Percentiles rank a stretch among this genome's conserved stretches.
Conservation (phyloP, 331 rosid species). For the Spiraea crenata region DNA sequence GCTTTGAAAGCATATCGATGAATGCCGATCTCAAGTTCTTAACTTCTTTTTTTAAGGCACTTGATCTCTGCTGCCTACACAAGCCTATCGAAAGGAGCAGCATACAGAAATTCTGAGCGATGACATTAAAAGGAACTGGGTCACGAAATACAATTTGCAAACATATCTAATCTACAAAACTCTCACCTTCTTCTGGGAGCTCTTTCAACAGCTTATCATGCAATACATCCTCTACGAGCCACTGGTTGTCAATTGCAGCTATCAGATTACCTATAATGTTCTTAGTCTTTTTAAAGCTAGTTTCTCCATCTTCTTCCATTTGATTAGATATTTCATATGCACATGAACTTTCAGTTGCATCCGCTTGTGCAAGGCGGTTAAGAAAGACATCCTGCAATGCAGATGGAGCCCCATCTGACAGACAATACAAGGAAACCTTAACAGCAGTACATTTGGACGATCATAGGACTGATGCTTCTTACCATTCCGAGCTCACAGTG, state of each 20-base stretch:
- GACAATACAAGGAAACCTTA: slow-evolving; percentile 29
- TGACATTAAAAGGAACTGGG: slow-evolving; percentile 13
- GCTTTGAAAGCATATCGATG: slow-evolving; percentile 58
- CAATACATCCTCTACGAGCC: slow-evolving; percentile 62
- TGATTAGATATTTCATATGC: slow-evolving; percentile 28
- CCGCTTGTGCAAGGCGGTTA: slow-evolving; percentile 66
- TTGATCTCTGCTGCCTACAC: slow-evolving; percentile 46
- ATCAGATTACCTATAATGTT: slow-evolving; percentile 41
- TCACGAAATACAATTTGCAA: slow-evolving; percentile 16
- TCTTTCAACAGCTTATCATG: slow-evolving; percentile 41
- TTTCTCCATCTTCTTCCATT: slow-evolving; percentile 46
- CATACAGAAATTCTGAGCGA: slow-evolving; percentile 30
- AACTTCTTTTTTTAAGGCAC: slow-evolving; percentile 44
- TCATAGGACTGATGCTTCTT: neutral
- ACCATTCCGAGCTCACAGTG: neutral
- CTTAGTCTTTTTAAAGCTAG: slow-evolving; percentile 36
- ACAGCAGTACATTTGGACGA: slow-evolving; percentile 19
- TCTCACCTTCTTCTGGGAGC: slow-evolving; percentile 68
- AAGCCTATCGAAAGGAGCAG: slow-evolving; percentile 54
- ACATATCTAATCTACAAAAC: slow-evolving; percentile 6
- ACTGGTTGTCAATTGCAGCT: slow-evolving; percentile 47
- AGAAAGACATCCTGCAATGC: slow-evolving; percentile 65
- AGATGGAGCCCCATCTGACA: slow-evolving; percentile 59
- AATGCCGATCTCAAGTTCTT: slow-evolving; percentile 63
- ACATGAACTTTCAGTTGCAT: slow-evolving; percentile 87